These are phyloP conservation scores for Mycena vitilis DNA, from an alignment of 768 basidiomycete genomes.

Conservation along the genomic window DNA sequence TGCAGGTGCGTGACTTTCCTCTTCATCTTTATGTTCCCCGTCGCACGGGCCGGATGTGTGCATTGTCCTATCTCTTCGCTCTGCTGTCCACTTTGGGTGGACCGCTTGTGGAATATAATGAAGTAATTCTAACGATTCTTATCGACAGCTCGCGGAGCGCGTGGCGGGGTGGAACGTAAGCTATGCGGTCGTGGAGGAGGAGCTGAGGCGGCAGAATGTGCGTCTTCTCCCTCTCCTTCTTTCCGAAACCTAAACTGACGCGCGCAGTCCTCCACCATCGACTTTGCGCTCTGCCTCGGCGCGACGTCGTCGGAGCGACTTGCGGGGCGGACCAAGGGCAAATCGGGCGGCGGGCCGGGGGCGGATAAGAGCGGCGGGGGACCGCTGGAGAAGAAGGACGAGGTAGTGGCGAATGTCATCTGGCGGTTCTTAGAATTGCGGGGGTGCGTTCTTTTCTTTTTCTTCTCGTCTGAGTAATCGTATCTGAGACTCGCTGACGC, in stretches of 20 bases:
- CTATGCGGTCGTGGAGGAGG: slow-evolving; percentile 89
- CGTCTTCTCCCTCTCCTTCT: slow-evolving; percentile 48
- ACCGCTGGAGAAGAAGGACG: slow-evolving; percentile 96
- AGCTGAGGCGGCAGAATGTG: slow-evolving; percentile 95
- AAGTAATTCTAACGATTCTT: not conserved
- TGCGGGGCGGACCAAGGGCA: slow-evolving; percentile 84
- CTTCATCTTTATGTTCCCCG: not conserved
- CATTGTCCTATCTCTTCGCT: no score
- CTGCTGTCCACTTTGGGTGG: no score
- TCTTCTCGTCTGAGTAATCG: not conserved
- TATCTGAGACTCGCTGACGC: not conserved
- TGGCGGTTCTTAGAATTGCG: slow-evolving; percentile 98
- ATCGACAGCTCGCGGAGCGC: slow-evolving; percentile 74
- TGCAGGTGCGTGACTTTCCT: slow-evolving; percentile 51
- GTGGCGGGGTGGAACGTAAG: slow-evolving; percentile 92
- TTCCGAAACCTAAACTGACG: slow-evolving; percentile 21
- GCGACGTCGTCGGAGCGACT: slow-evolving; percentile 86
- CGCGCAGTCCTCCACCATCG: slow-evolving; percentile 92
- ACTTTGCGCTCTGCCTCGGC: slow-evolving; percentile 93
- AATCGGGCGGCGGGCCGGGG: slow-evolving; percentile 48
- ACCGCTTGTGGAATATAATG: no score
- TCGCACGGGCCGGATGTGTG: no score
- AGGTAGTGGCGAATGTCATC: slow-evolving; percentile 97
- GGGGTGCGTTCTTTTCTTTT: slow-evolving; percentile 70
- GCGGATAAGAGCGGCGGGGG: not conserved